Percentiles rank a stretch among this genome's conserved stretches.
These are phyloP conservation scores for Vickermania ingenoplastis DNA, from an alignment of 208 protist genomes.

Conservation along the genomic window DNA sequence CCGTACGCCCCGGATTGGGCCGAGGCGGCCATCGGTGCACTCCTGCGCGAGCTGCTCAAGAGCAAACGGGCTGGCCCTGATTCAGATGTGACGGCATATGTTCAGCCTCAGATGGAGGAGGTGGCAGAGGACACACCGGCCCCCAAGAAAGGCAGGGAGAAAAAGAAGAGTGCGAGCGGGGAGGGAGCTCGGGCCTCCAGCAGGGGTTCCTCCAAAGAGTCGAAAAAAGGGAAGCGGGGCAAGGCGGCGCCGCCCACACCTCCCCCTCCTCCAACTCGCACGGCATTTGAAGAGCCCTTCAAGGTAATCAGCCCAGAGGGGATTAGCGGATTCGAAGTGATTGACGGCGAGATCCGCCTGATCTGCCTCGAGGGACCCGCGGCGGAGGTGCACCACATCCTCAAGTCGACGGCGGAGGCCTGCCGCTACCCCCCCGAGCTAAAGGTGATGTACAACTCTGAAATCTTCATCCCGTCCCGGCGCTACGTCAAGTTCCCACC, in stretches of 20 bases:
- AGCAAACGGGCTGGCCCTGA: slow-evolving; percentile 5
- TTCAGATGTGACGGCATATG: slow-evolving; percentile 11
- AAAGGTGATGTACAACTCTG: slow-evolving; percentile 63
- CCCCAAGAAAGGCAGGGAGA: slow-evolving; percentile 12
- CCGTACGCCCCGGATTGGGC: slow-evolving; percentile 56
- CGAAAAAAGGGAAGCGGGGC: slow-evolving; percentile 16
- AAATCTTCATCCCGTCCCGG: slow-evolving; percentile 63
- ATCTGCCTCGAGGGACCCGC: slow-evolving; percentile 74
- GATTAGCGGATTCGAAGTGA: slow-evolving; percentile 83
- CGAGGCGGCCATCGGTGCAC: slow-evolving; percentile 19
- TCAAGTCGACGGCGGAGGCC: slow-evolving; percentile 16
- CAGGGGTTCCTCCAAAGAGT: slow-evolving; percentile 2
- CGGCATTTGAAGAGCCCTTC: slow-evolving; percentile 30
- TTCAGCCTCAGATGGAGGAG: slow-evolving; percentile 6
- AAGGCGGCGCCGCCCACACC: slow-evolving; percentile 3
- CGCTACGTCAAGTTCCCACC: slow-evolving; percentile 61
- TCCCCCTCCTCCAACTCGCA: slow-evolving; percentile 17
- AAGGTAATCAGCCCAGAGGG: slow-evolving; percentile 55
- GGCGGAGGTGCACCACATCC: slow-evolving; percentile 50
- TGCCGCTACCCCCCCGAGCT: slow-evolving; percentile 13
- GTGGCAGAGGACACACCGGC: slow-evolving; percentile 2
- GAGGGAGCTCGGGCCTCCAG: neutral
- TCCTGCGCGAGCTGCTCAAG: slow-evolving; percentile 26
- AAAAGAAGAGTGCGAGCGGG: neutral
- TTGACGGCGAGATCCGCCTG: slow-evolving; percentile 56